Conservation (phyloP, 352 stramenopile genomes). For the Globisporangium polare region DNA sequence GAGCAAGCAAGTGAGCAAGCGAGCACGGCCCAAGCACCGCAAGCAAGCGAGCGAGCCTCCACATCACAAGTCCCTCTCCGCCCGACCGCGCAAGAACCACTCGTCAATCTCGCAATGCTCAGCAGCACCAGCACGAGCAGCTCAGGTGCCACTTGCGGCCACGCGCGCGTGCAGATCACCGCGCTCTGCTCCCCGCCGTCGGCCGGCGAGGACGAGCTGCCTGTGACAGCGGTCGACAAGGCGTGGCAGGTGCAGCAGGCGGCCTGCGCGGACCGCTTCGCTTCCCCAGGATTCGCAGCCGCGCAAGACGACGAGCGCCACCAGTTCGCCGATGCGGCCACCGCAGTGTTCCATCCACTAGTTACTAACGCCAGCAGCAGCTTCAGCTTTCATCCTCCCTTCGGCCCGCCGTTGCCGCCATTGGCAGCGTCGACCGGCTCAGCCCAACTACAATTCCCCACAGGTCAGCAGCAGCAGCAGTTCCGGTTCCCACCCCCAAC, state of each 20-base stretch:
- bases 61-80: too few relatives aligned
- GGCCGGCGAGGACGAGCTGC: neutral
- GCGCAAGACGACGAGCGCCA: neutral
- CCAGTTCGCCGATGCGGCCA: neutral
- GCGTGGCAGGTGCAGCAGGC: neutral
- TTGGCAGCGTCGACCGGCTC: neutral
- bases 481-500: neutral
- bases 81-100: neutral
- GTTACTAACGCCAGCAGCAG: neutral
- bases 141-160: too few relatives aligned
- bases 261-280: neutral
- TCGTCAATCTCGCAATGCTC: neutral
- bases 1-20: neutral
- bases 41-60: too few relatives aligned
- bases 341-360: neutral
- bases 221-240: neutral
- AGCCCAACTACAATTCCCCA: neutral
- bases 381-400: neutral
- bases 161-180: conserved; percentile 16
- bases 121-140: neutral
- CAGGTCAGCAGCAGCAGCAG: neutral
- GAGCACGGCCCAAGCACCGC: neutral
- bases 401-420: too few relatives aligned
- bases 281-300: neutral
- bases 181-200: conserved; percentile 9